Conservation (phyloP, 257 asterid genomes). For the Gardenia jasminoides region DNA sequence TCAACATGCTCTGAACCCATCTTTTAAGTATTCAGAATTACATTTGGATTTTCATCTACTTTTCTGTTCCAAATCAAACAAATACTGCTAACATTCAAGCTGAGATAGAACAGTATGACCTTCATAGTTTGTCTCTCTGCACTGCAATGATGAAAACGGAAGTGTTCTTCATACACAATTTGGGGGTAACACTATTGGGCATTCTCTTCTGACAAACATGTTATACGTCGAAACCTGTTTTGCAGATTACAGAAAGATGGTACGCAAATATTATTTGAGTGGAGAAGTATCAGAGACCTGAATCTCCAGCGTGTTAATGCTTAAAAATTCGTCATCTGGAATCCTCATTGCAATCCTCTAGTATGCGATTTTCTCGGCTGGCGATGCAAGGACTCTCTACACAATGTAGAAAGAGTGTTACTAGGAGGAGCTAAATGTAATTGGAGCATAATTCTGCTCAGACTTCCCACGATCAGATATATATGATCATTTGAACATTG, state of each 20-base stretch:
- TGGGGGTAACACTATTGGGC: not conserved
- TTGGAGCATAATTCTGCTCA: conserved; percentile 10
- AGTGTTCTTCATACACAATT: not conserved
- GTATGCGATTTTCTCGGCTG: conserved; percentile 1
- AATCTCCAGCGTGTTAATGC: conserved; percentile 5
- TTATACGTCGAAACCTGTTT: not conserved
- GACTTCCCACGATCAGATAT: not conserved
- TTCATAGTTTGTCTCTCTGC: not conserved
- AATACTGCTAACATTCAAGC: not conserved
- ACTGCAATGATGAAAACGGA: not conserved
- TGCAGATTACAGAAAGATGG: conserved; percentile 69
- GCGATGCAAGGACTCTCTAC: not conserved
- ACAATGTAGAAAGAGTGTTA: not conserved
- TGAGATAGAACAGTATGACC: not conserved
- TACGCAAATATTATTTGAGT: conserved; percentile 49
- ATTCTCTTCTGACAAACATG: not conserved
- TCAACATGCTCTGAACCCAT: not conserved
- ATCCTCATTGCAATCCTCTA: not conserved
- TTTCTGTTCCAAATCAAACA: not conserved
- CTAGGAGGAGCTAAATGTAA: not conserved
- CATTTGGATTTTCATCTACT: not conserved
- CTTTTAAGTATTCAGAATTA: not conserved
- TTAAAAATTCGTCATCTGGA: not conserved
- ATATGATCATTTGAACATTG: not conserved
- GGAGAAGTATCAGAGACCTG: conserved; percentile 51